Evolutionary conservation across 208 protist genomes (phyloP), one percentile per base, ranked within the genome.

Genomic region (Wallacemonas rigidus): DNA sequence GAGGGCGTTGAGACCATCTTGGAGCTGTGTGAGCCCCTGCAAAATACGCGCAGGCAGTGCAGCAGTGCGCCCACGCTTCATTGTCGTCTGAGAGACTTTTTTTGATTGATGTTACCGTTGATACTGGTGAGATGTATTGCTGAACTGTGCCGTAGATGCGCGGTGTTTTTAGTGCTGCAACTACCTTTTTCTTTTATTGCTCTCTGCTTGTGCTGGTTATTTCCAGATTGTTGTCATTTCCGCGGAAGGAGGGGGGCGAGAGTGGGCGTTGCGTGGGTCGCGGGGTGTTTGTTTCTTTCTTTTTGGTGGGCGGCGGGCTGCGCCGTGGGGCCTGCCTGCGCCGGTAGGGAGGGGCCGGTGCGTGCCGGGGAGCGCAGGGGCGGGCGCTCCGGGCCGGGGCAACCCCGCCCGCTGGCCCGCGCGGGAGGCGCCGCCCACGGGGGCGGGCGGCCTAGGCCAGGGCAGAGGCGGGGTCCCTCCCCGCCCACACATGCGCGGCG

Each of bases 1-100:
- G 67, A 92, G 77, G 0, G 44, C 69, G 75, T 97, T 97, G 36
- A 97, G 83, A 38, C 88, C 88, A 71, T 93, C 87, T 77, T 97
- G 93, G 41, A 97, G 77, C 69, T 90, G 44, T 11, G 80, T 69
- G 47, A 97, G 80, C 3, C 88, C 85, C 43, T 75, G 48, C 15
- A 94, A 67, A 72, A 95, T 91, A 1, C 41, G 53, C 2, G 69
- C 43, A 4, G 87, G 70, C 14, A 94, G 65, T 48, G 48, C 72
- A 35, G 56, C 44, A 17, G 56, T 67, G 26, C 77, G 73, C 56
- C 75, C 55, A 61, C 75, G 79, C 70, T 89, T 95, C 86, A 90
- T 90, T 35, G 48, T 69, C 69, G 11, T 58, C 26, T 58, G 53
- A 7, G 11, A 38, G 48, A n/a, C 15, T 53, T 15, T 58, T 58